These are phyloP conservation scores for Pythium coloratum DNA, from an alignment of 352 stramenopile genomes.

Conservation along the genomic window DNA sequence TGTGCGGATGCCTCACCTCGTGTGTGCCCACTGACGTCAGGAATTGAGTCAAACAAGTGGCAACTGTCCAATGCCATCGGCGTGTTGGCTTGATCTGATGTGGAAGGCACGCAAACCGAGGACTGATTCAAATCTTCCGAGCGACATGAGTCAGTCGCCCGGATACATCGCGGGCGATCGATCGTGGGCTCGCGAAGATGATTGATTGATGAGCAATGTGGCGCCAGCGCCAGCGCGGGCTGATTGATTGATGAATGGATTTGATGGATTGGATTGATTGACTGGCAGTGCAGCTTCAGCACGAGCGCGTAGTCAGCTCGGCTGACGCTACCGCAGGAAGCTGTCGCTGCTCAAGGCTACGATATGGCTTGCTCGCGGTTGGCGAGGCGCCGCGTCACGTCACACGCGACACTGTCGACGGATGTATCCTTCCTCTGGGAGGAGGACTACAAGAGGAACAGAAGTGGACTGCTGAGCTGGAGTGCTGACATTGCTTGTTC, in stretches of 20 bases:
- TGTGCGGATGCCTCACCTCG: slow-evolving; percentile 3
- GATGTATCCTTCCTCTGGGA: too few relatives aligned
- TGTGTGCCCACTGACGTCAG: slow-evolving; percentile 4
- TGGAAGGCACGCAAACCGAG: not conserved
- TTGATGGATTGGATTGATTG: not conserved
- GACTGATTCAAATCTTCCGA: not conserved
- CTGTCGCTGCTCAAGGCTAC: too few relatives aligned
- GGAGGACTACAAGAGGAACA: too few relatives aligned
- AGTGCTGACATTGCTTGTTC: not conserved
- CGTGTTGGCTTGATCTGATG: not conserved
- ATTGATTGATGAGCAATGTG: not conserved
- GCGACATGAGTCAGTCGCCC: too few relatives aligned
- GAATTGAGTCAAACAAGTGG: not conserved
- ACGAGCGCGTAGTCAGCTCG: not conserved
- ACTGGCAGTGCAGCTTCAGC: not conserved
- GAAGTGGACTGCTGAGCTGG: too few relatives aligned
- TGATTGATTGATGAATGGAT: too few relatives aligned
- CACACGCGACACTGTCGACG: not conserved
- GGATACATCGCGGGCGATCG: not conserved
- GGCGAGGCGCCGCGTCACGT: not conserved
- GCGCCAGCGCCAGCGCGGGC: not conserved
- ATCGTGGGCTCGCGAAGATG: not conserved
- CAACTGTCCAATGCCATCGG: not conserved
- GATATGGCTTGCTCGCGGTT: not conserved
- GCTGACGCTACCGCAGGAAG: too few relatives aligned